phyloP scores from a whole-genome alignment of 2,329 filamentous ascomycete species.

The Celoporthe dispersa region DNA sequence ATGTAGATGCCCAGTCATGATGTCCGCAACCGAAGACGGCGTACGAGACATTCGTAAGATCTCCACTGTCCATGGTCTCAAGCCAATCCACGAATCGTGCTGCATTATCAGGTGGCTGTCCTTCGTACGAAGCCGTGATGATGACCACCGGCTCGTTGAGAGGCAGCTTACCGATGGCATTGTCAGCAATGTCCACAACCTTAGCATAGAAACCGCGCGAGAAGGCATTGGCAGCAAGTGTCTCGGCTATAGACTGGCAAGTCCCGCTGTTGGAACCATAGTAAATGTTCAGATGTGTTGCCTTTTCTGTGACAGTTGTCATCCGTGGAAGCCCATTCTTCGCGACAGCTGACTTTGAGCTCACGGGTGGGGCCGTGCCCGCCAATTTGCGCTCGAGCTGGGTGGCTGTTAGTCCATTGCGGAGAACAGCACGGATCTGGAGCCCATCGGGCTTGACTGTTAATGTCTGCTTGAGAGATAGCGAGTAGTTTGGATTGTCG shows the following conservation, averaged over 20 bases:
- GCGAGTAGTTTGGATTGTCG: constrained; percentile 48
- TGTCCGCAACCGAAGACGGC: not conserved
- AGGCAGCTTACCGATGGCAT: not conserved
- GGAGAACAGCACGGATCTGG: not conserved
- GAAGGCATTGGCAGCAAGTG: not conserved
- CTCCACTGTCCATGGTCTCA: not conserved
- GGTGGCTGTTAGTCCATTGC: not conserved
- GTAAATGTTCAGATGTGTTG: not conserved
- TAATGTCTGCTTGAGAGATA: constrained; percentile 45
- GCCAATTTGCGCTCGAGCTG: not conserved
- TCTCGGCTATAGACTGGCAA: not conserved
- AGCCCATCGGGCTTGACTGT: not conserved
- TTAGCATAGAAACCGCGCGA: not conserved
- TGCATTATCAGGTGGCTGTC: not conserved
- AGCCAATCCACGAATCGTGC: not conserved
- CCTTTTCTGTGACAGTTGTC: not conserved
- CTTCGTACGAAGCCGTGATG: not conserved
- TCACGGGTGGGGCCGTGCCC: not conserved
- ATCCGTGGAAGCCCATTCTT: not conserved
- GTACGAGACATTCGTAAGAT: not conserved
- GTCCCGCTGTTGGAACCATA: not conserved
- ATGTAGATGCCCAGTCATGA: constrained; percentile 1
- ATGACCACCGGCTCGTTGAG: not conserved
- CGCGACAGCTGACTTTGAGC: not conserved
- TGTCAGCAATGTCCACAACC: not conserved